Base-by-base conservation (phyloP, 805 yeast species). In the Debaryomyces hansenii region DNA sequence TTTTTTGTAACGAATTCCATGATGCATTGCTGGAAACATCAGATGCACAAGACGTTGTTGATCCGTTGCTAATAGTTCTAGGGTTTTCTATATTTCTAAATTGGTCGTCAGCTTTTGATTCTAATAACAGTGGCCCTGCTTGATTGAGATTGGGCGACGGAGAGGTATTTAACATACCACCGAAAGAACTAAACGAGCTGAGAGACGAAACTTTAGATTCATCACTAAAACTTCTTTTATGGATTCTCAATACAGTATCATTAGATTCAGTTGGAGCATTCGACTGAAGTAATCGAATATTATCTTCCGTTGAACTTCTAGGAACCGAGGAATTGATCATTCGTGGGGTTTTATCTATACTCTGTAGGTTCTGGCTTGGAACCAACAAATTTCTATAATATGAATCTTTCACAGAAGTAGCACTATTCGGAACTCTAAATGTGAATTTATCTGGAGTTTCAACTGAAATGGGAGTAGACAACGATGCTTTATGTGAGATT, bases 171-270 rank as follows among this genome's bases (percentile, higher is more conserved):
- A 62, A 48, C 18, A 62, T 51, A 37, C 68, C 74, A 1, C 69
- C 70, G 14, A 64, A 53, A 1, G 73, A 62, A 47, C 70, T 66
- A 46, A 67, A 64, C 0, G 70, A 62, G 47, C 72, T 66, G 10
- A 69, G 65, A 0, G 74, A 66, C 4, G 74, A 68, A 1, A 66
- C 71, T 15, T 56, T 60, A 1, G 74, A 68, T 42, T 70, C 74
- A 29, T 70, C 74, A 37, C 74, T 69, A 46, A 67, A 66, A 9
- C 59, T 58, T 42, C 76, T 47, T 37, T 60, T 58, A 39, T 52
- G 50, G 32, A 53, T 47, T 48, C 51, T 48, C 41, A 60, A 50
- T 20, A 43, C 20, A 10, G 41, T 43, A 31, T 45, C 44, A 11
- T 39, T 43, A 18, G 41, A 29, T 16, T 18, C 28, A 21, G 40